Conservation (phyloP, 371 early-diverging fungal genomes). For the Synchytrium microbalum region DNA sequence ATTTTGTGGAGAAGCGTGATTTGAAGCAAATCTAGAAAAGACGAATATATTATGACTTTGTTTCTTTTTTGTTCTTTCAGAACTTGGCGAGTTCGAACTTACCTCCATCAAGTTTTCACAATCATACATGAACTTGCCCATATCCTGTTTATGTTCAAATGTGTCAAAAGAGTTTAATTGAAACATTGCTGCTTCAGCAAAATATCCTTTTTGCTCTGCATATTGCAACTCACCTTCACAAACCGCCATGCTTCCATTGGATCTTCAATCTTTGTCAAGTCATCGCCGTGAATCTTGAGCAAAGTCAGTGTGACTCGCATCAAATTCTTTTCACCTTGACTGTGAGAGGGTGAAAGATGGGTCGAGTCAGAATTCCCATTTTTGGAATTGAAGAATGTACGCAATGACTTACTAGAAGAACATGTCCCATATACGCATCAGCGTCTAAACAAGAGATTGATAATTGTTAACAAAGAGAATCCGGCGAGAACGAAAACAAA, state of each 20-base stretch:
- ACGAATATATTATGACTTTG: too few relatives aligned
- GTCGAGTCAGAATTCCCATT: too few relatives aligned
- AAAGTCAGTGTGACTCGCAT: constrained; percentile 73
- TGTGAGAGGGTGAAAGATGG: too few relatives aligned
- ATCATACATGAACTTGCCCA: constrained; percentile 42
- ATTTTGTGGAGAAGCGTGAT: neutral
- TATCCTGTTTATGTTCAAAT: constrained; percentile 43
- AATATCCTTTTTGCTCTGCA: too few relatives aligned
- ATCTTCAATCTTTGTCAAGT: constrained; percentile 52
- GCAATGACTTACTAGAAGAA: constrained; percentile 57
- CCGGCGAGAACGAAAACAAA: too few relatives aligned
- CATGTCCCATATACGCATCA: constrained; percentile 77
- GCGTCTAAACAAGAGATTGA: constrained; percentile 34
- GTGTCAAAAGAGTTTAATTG: constrained; percentile 5
- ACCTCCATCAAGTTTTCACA: constrained; percentile 14
- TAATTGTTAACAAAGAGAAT: neutral
- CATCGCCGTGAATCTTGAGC: constrained; percentile 61
- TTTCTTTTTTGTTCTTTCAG: too few relatives aligned
- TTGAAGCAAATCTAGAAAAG: neutral
- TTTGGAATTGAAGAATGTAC: too few relatives aligned
- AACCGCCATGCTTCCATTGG: constrained; percentile 47
- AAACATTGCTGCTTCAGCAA: too few relatives aligned
- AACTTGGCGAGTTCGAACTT: too few relatives aligned
- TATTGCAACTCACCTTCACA: too few relatives aligned
- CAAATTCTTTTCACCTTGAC: constrained; percentile 71